Conservation (phyloP, 2,329 filamentous ascomycete species). For the Colletotrichum sublineola region DNA sequence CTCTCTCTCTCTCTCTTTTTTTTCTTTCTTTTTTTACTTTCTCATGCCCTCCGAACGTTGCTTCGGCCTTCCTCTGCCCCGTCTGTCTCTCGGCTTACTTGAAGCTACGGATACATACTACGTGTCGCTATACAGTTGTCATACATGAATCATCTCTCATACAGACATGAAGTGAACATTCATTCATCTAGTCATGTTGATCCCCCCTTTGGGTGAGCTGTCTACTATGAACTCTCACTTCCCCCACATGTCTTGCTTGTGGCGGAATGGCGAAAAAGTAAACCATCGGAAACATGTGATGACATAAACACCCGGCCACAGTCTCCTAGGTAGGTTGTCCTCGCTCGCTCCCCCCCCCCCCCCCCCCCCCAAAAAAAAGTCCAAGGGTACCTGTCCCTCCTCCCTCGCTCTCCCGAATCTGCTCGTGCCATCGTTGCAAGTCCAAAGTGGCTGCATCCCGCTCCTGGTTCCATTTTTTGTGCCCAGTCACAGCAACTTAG, state of each 20-base stretch:
- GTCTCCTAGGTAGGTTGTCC: too few relatives aligned
- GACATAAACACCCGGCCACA: constrained; percentile 27
- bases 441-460: constrained; percentile 9
- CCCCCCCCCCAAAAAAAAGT: neutral
- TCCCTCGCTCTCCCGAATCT: neutral
- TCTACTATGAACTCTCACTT: neutral
- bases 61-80: neutral
- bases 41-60: neutral
- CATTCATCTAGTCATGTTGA: neutral
- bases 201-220: neutral
- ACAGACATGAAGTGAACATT: neutral
- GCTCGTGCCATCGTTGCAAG: constrained; percentile 27
- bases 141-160: neutral
- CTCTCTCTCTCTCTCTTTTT: too few relatives aligned
- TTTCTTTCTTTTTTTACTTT: neutral
- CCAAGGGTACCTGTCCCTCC: constrained; percentile 17
- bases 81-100: neutral
- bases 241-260: constrained; percentile 10
- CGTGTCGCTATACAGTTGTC: neutral
- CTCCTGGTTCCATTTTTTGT: neutral
- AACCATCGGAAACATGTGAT: constrained; percentile 39
- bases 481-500: neutral
- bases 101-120: neutral
- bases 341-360: neutral
- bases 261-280: constrained; percentile 20